Evolutionary conservation across 192 early-diverging fungal species (phyloP), one percentile per base, ranked within the genome.

Genomic region (Coemansia sp.): DNA sequence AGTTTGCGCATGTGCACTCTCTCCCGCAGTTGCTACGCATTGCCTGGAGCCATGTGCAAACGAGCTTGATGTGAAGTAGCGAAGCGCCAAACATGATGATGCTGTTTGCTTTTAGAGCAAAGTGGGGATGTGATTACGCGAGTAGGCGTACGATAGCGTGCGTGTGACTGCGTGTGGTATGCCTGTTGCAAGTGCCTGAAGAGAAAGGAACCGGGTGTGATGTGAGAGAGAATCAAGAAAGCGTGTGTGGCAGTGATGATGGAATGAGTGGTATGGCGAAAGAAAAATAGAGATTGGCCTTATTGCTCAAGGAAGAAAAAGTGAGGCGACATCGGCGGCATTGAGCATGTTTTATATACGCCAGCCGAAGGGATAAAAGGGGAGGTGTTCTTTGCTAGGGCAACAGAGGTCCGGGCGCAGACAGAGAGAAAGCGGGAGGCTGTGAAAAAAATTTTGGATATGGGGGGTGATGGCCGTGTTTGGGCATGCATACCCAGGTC

Each of bases 1-100:
- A 83, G 70, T 83, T 83, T 20, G 47, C 18, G 68, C 81, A 83
- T 55, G 70, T 78, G 70, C 81, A 83, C 64, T 83, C 76, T 57
- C 81, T 66, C 50, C 72, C 69, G 69, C 81, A 78, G 69, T 67
- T 72, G 29, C 53, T 39, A 52, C 69, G 63, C 49, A 74, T 47
- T 18, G 72, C 72, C 41, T 50, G 58, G 64, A 78, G 61, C 75
- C 81, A 78, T 20, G 66, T 50, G 46, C 55, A 53, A 27, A 46
- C 49, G 27, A 78, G 69, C 67, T 73, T 72, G 68, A 66, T 38
- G 22, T 24, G 38, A 41, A 62, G 61, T 22, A 41, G 20, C 12
- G 61, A 8, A 9, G 20, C 16, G 38, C 31, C 38, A 16, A 38
- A 40, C 61, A 62, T 62, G 61, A 22, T 62, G 61, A 18, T 34